Percentiles rank a stretch among this genome's conserved stretches.
phyloP scores from a whole-genome alignment of 257 asterid species.

The Thymus quinquecostatus region DNA sequence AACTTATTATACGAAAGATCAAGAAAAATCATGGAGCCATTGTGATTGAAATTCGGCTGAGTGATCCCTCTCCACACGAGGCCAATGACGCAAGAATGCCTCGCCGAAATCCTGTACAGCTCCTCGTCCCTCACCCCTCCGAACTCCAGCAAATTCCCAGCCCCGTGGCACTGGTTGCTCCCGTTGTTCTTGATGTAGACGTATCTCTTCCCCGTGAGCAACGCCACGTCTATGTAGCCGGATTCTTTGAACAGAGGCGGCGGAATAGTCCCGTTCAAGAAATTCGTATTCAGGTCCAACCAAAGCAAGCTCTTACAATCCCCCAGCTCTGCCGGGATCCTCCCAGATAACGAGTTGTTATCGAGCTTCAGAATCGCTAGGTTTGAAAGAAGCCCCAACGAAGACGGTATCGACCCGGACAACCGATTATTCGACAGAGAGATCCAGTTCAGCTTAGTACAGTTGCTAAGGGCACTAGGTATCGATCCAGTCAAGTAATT shows the following conservation, averaged over 20 bases:
- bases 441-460: slow-evolving; percentile 83
- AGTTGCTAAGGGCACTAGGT: slow-evolving; percentile 73
- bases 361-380: slow-evolving; percentile 86
- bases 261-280: slow-evolving; percentile 70
- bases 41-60: slow-evolving; percentile 76
- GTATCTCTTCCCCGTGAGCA: slow-evolving; percentile 62
- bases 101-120: slow-evolving; percentile 54
- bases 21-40: slow-evolving; percentile 91
- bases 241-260: slow-evolving; percentile 73
- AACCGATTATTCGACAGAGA: slow-evolving; percentile 74
- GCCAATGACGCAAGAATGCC: slow-evolving; percentile 71
- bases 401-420: slow-evolving; percentile 73
- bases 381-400: slow-evolving; percentile 58
- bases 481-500: slow-evolving; percentile 69
- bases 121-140: slow-evolving; percentile 76
- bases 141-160: slow-evolving; percentile 92
- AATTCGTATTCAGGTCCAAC: slow-evolving; percentile 88
- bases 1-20: slow-evolving; percentile 77
- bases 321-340: slow-evolving; percentile 75
- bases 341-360: slow-evolving; percentile 73
- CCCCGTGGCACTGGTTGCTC: slow-evolving; percentile 78
- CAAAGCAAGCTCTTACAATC: slow-evolving; percentile 85
- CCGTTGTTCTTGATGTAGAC: slow-evolving; percentile 79
- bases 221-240: slow-evolving; percentile 64
- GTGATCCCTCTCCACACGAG: slow-evolving; percentile 72